phyloP scores from a whole-genome alignment of 2,329 filamentous ascomycete genomes.

The Catunica adiposa region DNA sequence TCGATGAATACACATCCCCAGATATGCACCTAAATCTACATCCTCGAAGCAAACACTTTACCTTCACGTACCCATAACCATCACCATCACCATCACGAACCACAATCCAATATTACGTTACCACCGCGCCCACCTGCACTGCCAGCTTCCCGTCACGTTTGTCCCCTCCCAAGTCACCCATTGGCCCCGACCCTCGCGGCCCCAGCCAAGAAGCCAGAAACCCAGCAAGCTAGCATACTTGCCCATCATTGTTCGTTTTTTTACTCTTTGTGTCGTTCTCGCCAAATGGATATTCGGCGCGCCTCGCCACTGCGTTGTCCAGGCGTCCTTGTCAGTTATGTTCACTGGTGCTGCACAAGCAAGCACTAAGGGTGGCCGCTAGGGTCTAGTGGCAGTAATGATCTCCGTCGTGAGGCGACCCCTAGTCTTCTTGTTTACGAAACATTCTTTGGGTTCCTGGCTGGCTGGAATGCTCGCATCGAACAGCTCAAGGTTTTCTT shows the following conservation, averaged over 20 bases:
- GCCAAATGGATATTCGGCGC: not conserved
- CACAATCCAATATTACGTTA: not conserved
- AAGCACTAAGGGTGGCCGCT: not conserved
- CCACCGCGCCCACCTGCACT: too few relatives aligned
- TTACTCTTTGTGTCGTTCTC: too few relatives aligned
- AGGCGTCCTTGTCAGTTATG: not conserved
- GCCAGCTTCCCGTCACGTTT: not conserved
- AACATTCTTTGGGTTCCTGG: conserved; percentile 1
- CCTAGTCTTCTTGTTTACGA: conserved; percentile 3
- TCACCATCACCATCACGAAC: not conserved
- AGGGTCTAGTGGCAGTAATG: not conserved
- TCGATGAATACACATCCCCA: too few relatives aligned
- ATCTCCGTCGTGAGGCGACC: conserved; percentile 7
- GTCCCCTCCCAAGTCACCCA: not conserved
- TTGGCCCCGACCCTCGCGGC: not conserved
- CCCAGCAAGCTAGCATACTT: not conserved
- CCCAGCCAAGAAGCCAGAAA: not conserved
- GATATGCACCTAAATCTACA: too few relatives aligned
- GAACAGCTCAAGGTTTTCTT: too few relatives aligned
- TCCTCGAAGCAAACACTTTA: too few relatives aligned
- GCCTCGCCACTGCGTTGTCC: not conserved
- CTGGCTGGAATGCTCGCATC: not conserved
- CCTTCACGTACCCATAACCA: too few relatives aligned
- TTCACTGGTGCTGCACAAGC: not conserved
- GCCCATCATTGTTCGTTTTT: too few relatives aligned